Base-by-base conservation (phyloP, 495 filamentous ascomycete species). In the Lasiosphaeris hirsuta region DNA sequence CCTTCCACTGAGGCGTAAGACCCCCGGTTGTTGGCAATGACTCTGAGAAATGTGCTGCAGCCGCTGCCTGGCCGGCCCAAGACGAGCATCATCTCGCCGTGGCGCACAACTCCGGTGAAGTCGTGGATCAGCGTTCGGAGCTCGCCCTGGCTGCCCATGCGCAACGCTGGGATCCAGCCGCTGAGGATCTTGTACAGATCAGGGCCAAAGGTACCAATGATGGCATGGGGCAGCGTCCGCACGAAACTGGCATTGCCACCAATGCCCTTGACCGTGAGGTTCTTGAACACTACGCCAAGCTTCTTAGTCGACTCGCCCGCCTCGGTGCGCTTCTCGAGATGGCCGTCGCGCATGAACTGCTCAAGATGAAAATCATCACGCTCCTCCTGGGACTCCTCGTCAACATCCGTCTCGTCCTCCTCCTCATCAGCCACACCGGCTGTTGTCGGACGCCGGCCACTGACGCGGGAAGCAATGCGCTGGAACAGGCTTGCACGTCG, bases 81-180 rank as follows among this genome's bases (percentile, higher is more conserved):
- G 8, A 96, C 90, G 8, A 95, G 77, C 83, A 94, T 87, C 85
- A 92, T 91, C 67, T 78, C 75, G 48, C 90, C 89, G 65, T 90
- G 87, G 0, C 84, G 78, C 10, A 94, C 83, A 8, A 87, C 78
- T n/a, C 90, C 90, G 33, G 80, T 86, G 64, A 92, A 92, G 62
- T 91, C 86, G 64, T 89, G 71, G 53, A 93, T 83, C 46, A 96
- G 67, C 7, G 82, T 85, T 2, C 78, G 61, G 75, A 77, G 60
- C 78, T 82, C 59, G 30, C 59, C 62, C 37, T 65, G 38, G 10
- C 48, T 59, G 10, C 85, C 61, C n/a, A 68, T 73, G 10, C 74
- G 83, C 13, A 91, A 64, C n/a, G 70, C 72, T 0, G 90, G 88
- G 39, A 92, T 74, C 60, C 84, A 88, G 5, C 75, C 68, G 40